phyloP scores from a whole-genome alignment of 305 asterid genomes.

The Fraxinus angustifolia region DNA sequence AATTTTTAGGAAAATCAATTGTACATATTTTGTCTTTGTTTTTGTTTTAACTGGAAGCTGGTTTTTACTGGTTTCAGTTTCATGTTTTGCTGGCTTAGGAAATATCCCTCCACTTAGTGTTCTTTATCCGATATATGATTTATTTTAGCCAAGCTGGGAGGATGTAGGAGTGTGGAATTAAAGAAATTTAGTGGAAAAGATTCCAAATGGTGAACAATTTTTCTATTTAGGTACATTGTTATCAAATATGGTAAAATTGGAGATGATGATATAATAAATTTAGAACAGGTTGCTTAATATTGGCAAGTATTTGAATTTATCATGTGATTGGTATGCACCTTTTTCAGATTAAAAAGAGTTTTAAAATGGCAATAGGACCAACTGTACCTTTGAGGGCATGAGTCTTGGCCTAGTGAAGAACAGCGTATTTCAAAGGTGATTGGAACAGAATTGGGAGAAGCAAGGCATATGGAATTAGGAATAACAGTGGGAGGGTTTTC shows the following conservation, averaged over 20 bases:
- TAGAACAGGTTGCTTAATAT: constrained; percentile 8
- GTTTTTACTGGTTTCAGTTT: not conserved
- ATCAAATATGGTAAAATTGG: constrained; percentile 7
- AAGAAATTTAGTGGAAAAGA: not conserved
- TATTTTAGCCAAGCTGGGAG: not conserved
- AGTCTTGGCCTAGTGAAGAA: not conserved
- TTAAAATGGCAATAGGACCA: not conserved
- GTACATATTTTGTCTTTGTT: not conserved
- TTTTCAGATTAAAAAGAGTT: not conserved
- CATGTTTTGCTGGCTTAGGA: constrained; percentile 7
- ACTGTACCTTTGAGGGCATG: not conserved
- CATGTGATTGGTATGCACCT: not conserved
- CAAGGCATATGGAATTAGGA: not conserved
- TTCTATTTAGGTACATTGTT: constrained; percentile 2
- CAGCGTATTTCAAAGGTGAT: not conserved
- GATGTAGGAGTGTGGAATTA: not conserved
- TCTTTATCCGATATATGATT: not conserved
- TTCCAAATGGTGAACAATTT: not conserved
- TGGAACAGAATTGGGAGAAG: not conserved
- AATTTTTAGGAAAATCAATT: not conserved
- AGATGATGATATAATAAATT: not conserved
- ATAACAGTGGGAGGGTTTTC: not conserved
- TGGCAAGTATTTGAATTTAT: not conserved
- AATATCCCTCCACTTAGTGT: not conserved
- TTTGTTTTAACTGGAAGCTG: not conserved